phyloP scores from a whole-genome alignment of 768 basidiomycete species.

The Collybia mongolica region DNA sequence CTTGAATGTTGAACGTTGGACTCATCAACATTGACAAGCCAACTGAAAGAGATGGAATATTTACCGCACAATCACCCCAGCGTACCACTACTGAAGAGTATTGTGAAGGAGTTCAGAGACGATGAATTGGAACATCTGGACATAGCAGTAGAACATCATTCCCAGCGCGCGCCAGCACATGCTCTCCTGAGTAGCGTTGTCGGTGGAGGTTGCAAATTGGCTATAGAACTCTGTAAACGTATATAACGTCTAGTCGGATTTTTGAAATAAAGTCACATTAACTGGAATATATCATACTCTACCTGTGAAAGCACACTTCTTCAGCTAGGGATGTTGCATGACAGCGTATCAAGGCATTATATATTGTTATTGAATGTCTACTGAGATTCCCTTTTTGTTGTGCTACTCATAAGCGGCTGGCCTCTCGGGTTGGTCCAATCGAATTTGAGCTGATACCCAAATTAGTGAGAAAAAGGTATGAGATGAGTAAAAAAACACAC shows the following conservation, averaged over 20 bases:
- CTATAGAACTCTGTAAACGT: conserved; percentile 87
- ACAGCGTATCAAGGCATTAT: neutral
- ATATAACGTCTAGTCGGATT: conserved; percentile 40
- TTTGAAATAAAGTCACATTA: no score
- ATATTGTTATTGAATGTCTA: conserved; percentile 2
- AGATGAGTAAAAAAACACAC: conserved; percentile 24
- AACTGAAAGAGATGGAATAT: conserved; percentile 71
- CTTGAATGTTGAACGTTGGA: neutral
- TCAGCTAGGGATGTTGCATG: neutral
- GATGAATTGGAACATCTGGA: conserved; percentile 95
- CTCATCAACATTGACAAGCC: conserved; percentile 45
- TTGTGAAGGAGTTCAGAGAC: conserved; percentile 85
- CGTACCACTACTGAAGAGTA: conserved; percentile 65
- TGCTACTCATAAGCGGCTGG: conserved; percentile 25
- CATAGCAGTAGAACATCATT: conserved; percentile 82
- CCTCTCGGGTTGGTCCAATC: conserved; percentile 55
- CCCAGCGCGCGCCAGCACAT: conserved; percentile 90
- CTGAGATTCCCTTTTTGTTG: conserved; percentile 10
- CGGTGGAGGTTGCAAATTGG: conserved; percentile 82
- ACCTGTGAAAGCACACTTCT: no score
- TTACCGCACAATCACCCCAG: conserved; percentile 73
- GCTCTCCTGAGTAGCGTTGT: conserved; percentile 85
- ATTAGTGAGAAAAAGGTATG: conserved; percentile 7
- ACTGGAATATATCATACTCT: neutral
- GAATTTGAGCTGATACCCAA: conserved; percentile 31